Evolutionary conservation across 176 grass and related monocot species (phyloP), one percentile per base, ranked within the genome.

Genomic region (Tillandsia fasciculata): DNA sequence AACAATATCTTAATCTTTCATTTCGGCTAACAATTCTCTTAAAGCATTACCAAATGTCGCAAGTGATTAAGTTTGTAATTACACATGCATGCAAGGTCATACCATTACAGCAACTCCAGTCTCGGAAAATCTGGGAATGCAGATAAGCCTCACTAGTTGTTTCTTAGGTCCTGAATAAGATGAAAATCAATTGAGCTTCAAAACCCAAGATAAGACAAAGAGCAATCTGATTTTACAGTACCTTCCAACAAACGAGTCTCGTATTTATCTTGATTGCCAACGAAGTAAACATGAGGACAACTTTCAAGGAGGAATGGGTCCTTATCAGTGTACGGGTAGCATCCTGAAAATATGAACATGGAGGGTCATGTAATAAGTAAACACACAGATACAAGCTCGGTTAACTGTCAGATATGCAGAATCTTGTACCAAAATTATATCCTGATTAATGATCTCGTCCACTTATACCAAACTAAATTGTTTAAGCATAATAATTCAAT

Each of bases 261-360:
- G 52, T 80, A 99, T 77, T 81, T 90, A 71, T 99, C 94, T 79
- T 99, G 94, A 82, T 99, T 99, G 70, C 89, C 89, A 22, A 86
- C 64, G 28, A 99, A 99, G 71, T 99, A 99, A 68, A 99, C 87
- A 50, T 99, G 94, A 13, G 94, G 94, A 74, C 89, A 99, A 23
- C 68, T 90, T 76, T 99, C 89, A 53, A 99, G 51, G 10, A 99
- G 84, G 76, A 99, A 93, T 74, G 94, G 94, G 58, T 99, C 94
- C 90, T 87, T 99, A 73, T 93, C 87, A 53, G 89, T 93, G 72
- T 93, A 99, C 66, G 94, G 94, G 71, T 88, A 99, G 26, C 94
- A 99, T 77, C 94, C 94, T 99, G 79, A 48, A 73, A 51, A 20
- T 66, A 69, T 61, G 15, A 9, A 61, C 56, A 61, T 61, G 56